Percentiles rank a stretch among this genome's conserved stretches.
These are phyloP conservation scores for Nidularia pulvinata DNA, from an alignment of 768 basidiomycete species.

Conservation along the genomic window DNA sequence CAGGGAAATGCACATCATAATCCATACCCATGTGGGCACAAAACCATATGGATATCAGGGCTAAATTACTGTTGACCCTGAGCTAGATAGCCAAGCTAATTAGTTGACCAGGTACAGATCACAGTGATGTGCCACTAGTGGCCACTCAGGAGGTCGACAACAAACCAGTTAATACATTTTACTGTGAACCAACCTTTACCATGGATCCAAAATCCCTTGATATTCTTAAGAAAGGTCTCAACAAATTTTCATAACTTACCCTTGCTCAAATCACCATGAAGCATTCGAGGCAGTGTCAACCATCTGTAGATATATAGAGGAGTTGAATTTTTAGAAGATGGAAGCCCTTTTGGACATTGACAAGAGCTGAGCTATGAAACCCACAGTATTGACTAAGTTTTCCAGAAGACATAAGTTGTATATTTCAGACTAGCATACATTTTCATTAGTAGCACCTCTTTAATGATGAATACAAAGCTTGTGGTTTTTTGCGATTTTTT, in stretches of 20 bases:
- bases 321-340: too few relatives aligned
- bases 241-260: background rate
- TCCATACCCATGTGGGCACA: constrained; percentile 6
- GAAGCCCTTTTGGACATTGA: too few relatives aligned
- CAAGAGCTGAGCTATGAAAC: too few relatives aligned
- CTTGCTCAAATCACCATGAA: constrained; percentile 10
- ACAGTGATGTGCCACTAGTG: background rate
- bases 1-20: constrained; percentile 10
- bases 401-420: too few relatives aligned
- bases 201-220: background rate
- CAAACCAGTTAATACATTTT: background rate
- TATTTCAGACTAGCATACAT: too few relatives aligned
- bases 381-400: too few relatives aligned
- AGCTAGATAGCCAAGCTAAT: background rate
- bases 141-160: too few relatives aligned
- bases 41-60: too few relatives aligned
- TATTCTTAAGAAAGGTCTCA: background rate
- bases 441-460: too few relatives aligned
- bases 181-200: background rate
- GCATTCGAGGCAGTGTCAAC: constrained; percentile 8
- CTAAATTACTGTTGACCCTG: too few relatives aligned
- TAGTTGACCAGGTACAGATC: background rate
- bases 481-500: too few relatives aligned
- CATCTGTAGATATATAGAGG: background rate
- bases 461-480: too few relatives aligned